Percentiles rank a stretch among this genome's conserved stretches.
Conservation (phyloP, 306 rosid genomes). For the Prunus padus region DNA sequence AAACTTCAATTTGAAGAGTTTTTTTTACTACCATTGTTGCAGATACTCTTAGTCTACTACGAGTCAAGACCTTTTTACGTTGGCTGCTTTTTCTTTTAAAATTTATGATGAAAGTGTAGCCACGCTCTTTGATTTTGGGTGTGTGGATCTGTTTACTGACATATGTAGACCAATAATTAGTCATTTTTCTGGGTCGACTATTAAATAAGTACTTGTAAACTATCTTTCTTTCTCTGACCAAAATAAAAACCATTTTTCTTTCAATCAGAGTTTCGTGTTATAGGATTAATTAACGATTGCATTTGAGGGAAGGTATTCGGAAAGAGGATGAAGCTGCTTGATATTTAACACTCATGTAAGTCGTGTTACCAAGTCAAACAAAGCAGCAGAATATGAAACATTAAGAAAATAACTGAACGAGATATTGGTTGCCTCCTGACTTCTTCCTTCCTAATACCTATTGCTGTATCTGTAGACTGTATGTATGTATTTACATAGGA, state of each 20-base stretch:
- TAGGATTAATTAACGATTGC: too few species aligned
- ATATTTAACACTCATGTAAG: neutral
- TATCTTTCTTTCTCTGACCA: neutral
- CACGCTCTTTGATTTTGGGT: neutral
- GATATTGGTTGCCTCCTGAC: neutral
- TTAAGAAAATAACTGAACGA: too few species aligned
- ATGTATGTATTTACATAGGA: too few species aligned
- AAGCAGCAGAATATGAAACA: neutral
- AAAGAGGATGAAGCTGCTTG: neutral
- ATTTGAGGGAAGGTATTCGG: neutral
- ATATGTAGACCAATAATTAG: neutral
- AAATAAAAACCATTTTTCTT: too few species aligned
- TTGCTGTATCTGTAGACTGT: too few species aligned
- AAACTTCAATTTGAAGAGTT: too few species aligned
- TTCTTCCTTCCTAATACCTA: neutral
- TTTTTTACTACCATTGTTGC: too few species aligned
- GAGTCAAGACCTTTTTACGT: too few species aligned
- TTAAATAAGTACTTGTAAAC: neutral
- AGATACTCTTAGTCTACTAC: fast-evolving
- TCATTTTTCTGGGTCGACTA: neutral
- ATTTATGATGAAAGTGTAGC: too few species aligned
- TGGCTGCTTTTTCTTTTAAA: neutral
- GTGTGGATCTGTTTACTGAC: neutral
- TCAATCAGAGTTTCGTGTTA: too few species aligned
- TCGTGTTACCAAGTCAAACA: neutral